Conservation (phyloP, 1,284 basidiomycete species). For the Leucoagaricus sp. region DNA sequence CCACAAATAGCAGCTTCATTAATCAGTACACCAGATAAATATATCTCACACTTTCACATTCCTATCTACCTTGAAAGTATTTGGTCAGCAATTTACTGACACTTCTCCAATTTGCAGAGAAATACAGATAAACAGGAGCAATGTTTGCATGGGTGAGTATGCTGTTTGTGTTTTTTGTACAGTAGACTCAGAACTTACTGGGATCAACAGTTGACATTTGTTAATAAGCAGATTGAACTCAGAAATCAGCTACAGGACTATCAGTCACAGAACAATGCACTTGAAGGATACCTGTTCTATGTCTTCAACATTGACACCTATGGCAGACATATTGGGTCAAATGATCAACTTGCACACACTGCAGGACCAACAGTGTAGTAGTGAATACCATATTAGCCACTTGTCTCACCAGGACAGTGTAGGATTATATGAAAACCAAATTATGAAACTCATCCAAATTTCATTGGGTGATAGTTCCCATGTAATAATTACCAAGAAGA, state of each 20-base stretch:
- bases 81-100: not conserved
- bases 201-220: conserved; percentile 19
- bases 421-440: conserved; percentile 19
- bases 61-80: not conserved
- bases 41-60: not conserved
- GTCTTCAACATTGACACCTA: not conserved
- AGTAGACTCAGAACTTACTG: too few species aligned
- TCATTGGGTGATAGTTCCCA: conserved; percentile 36
- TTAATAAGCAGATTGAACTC: not conserved
- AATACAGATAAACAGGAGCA: not conserved
- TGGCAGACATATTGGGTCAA: not conserved
- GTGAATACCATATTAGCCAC: not conserved
- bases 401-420: not conserved
- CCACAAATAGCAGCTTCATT: not conserved
- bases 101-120: not conserved
- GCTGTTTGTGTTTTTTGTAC: not conserved
- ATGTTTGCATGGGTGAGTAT: not conserved
- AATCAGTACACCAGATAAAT: not conserved
- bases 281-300: not conserved
- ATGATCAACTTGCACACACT: not conserved
- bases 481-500: conserved; percentile 24
- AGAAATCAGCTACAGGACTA: not conserved
- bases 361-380: not conserved
- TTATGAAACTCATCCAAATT: conserved; percentile 36
- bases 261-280: not conserved